Evolutionary conservation across 176 grass and related monocot species (phyloP).

Genomic region (Aegilops umbellulata): DNA sequence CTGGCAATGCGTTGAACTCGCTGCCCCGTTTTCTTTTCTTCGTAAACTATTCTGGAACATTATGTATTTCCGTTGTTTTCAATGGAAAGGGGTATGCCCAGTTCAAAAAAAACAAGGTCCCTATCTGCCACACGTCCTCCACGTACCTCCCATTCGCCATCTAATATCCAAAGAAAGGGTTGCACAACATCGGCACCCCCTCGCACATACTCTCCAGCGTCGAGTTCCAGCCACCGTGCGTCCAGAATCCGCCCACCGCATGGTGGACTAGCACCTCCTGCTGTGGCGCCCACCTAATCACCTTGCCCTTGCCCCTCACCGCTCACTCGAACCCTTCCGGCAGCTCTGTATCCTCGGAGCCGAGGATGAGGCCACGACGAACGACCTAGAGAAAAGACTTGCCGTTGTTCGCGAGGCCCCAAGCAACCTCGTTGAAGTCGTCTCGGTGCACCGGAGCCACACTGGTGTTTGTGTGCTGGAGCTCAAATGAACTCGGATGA

Average conservation of each 20-base stretch:
- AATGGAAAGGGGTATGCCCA: too few species aligned
- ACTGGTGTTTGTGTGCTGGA: neutral
- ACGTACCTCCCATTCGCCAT: conserved; percentile 36
- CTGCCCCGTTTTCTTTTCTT: too few species aligned
- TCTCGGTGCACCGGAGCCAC: conserved; percentile 2
- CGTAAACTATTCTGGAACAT: too few species aligned
- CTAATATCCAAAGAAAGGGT: conserved; percentile 38
- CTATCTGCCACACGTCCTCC: conserved; percentile 3
- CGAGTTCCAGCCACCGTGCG: conserved; percentile 27
- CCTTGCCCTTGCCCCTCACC: neutral
- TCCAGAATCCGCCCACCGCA: conserved; percentile 17
- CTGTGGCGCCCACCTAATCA: conserved; percentile 41
- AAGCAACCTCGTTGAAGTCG: conserved; percentile 16
- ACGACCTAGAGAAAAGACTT: conserved; percentile 42
- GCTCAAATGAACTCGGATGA: too few species aligned
- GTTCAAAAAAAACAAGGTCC: neutral
- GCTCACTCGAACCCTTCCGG: neutral
- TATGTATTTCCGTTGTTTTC: too few species aligned
- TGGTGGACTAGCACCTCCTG: conserved; percentile 30
- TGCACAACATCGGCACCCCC: neutral
- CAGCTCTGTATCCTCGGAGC: neutral
- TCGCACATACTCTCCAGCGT: too few species aligned
- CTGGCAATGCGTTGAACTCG: too few species aligned
- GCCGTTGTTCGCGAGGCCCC: conserved; percentile 26
- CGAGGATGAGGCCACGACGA: neutral